Evolutionary conservation across 306 rosid genomes (phyloP), one percentile per base, ranked within the genome.

Genomic region (Elaeagnus macrophylla): DNA sequence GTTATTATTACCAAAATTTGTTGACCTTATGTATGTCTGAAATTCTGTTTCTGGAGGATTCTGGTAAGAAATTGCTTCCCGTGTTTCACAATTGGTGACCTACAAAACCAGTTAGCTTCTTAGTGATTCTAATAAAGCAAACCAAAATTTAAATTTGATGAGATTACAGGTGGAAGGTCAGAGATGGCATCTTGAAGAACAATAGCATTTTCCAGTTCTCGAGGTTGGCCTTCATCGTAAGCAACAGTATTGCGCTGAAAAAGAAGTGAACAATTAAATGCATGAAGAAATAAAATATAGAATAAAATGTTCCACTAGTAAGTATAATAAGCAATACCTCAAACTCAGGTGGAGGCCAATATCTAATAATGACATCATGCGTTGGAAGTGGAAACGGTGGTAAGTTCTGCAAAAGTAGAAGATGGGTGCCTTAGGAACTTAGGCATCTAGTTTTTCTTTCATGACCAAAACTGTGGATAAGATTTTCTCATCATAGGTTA

Each of bases 381-480:
- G 94, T 77, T 15, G 97, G 97, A 62, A 80, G 80, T 35, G 97
- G 97, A 76, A 90, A 90, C 67, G 76, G 91, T 39, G 97, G 95
- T 51, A 90, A 70, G 68, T 74, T 81, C 97, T 90, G 81, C 13
- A 39, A 47, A 18, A 19, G 40, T 51, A 66, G 44, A 64, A 39
- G 39, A 40, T 9, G 61, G 39, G 39, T 12, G 8, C n/a, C n/a
- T n/a, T n/a, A n/a, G 15, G 20, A n/a, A n/a, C n/a, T 12, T 8
- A 25, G 43, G 14, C 44, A 59, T 12, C 9, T 6, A 42, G 37
- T 6, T 7, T 38, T 36, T 57, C 14, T 36, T 64, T 25, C 4
- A 25, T 0, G 32, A 25, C 32, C 32, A 25, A 25, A 5, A 25
- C 32, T 25, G 4, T 5, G 32, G 32, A 25, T 25, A 1, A 25